A percentile compares a stretch with the other conserved stretches of the same genome.
Conservation (phyloP, 2,329 filamentous ascomycete species). For the Pseudogymnoascus sp. region DNA sequence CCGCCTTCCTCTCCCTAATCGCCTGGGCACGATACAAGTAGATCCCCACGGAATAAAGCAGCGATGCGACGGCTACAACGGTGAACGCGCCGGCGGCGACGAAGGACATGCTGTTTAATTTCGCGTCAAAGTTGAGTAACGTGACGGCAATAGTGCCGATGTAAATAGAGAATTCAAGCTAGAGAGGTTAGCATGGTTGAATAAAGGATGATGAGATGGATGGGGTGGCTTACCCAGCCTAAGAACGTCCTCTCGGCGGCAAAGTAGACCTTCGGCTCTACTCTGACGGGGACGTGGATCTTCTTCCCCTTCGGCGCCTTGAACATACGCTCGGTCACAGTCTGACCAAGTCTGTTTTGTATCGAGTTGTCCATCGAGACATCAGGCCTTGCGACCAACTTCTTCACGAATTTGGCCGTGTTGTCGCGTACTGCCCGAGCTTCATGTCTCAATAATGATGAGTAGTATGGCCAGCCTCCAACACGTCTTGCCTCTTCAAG, state of each 20-base stretch:
- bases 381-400: constrained; percentile 15
- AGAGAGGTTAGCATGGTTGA: constrained; percentile 15
- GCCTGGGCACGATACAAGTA: constrained; percentile 84
- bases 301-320: constrained; percentile 76
- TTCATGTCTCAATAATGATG: constrained; percentile 43
- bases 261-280: constrained; percentile 97
- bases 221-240: constrained; percentile 62
- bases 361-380: constrained; percentile 43
- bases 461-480: constrained; percentile 70
- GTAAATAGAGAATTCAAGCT: constrained; percentile 95
- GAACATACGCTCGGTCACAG: constrained; percentile 53
- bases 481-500: constrained; percentile 69
- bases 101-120: constrained; percentile 51
- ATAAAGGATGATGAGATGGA: constrained; percentile 6
- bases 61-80: constrained; percentile 63
- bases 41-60: constrained; percentile 76
- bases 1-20: constrained; percentile 75
- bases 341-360: constrained; percentile 45
- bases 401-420: constrained; percentile 18
- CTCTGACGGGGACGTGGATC: constrained; percentile 90
- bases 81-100: constrained; percentile 72
- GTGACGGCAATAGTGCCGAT: constrained; percentile 81
- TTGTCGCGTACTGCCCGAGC: constrained; percentile 14
- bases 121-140: constrained; percentile 69
- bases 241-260: constrained; percentile 94